These are phyloP conservation scores for Amanita pseudoporphyria DNA, from an alignment of 768 basidiomycete genomes.

Conservation along the genomic window DNA sequence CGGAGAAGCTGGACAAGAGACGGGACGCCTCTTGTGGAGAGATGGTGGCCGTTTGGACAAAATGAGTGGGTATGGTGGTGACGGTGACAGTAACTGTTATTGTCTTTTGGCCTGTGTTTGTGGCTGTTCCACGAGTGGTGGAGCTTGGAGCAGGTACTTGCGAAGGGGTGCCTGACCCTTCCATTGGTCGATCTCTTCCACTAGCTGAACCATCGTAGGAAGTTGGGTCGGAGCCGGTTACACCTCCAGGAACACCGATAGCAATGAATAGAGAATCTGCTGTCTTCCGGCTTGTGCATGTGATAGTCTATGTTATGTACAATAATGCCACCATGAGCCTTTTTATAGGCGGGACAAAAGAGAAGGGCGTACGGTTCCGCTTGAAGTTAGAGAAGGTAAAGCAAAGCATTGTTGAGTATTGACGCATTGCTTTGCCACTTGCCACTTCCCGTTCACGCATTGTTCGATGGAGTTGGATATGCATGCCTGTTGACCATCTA, in stretches of 20 bases:
- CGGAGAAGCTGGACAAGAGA: slow-evolving; percentile 28
- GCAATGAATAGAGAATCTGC: slow-evolving; percentile 36
- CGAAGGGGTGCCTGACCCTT: slow-evolving; percentile 1
- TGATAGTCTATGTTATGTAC: slow-evolving; percentile 24
- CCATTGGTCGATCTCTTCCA: neutral
- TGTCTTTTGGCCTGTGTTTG: slow-evolving; percentile 7
- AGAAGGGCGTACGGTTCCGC: slow-evolving; percentile 34
- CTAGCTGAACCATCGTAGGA: slow-evolving; percentile 8
- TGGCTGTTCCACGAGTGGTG: neutral
- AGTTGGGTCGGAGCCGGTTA: slow-evolving; percentile 20
- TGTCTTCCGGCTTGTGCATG: slow-evolving; percentile 41
- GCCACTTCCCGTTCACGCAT: slow-evolving; percentile 35
- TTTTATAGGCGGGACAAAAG: slow-evolving; percentile 14
- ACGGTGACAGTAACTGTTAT: slow-evolving; percentile 26
- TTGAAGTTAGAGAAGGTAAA: slow-evolving; percentile 30
- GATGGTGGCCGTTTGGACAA: slow-evolving; percentile 28
- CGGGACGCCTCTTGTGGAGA: slow-evolving; percentile 31
- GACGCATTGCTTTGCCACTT: slow-evolving; percentile 34
- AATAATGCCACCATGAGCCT: neutral
- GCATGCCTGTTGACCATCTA: slow-evolving; percentile 38
- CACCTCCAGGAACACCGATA: slow-evolving; percentile 35
- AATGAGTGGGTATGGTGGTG: slow-evolving; percentile 6
- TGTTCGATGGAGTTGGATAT: slow-evolving; percentile 27
- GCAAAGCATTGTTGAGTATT: slow-evolving; percentile 38
- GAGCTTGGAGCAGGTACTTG: neutral